Evolutionary conservation across 768 basidiomycete genomes (phyloP).

Genomic region (Hypsizygus marmoreus): DNA sequence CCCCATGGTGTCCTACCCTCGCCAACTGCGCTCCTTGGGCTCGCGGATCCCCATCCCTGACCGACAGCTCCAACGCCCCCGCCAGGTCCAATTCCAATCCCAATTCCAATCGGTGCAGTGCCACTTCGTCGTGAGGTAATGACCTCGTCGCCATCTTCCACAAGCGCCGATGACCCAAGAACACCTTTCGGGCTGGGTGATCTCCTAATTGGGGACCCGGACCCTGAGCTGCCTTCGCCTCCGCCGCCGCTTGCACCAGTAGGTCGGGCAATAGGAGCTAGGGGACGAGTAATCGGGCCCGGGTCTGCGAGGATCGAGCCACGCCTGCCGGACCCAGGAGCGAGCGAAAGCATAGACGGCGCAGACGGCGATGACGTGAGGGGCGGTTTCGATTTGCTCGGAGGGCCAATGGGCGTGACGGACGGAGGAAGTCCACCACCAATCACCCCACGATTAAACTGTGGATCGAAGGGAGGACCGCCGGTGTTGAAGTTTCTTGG

Average conservation of each 20-base stretch:
- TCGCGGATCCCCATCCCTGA: slow-evolving; percentile 52
- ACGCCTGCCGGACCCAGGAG: slow-evolving; percentile 51
- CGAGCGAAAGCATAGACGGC: slow-evolving; percentile 38
- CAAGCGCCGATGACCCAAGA: slow-evolving; percentile 76
- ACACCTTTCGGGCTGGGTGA: slow-evolving; percentile 63
- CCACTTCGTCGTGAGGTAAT: slow-evolving; percentile 52
- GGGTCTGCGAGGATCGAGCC: slow-evolving; percentile 46
- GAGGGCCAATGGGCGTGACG: slow-evolving; percentile 57
- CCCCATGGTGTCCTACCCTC: slow-evolving; percentile 32
- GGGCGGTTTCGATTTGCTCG: slow-evolving; percentile 47
- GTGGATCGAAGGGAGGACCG: slow-evolving; percentile 54
- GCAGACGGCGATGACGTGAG: slow-evolving; percentile 35
- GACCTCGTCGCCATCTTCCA: slow-evolving; percentile 81
- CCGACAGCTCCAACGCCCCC: slow-evolving; percentile 29
- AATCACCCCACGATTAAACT: slow-evolving; percentile 44
- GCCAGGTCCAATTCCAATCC: slow-evolving; percentile 23
- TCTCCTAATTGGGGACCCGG: slow-evolving; percentile 55
- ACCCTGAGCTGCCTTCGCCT: slow-evolving; percentile 60
- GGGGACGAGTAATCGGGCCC: slow-evolving; percentile 64
- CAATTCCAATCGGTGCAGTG: slow-evolving; percentile 31
- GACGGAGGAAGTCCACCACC: slow-evolving; percentile 23
- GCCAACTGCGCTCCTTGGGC: slow-evolving; percentile 44
- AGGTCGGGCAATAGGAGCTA: slow-evolving; percentile 72
- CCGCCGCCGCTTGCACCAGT: slow-evolving; percentile 34
- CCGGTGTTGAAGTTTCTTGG: slow-evolving; percentile 53